Evolutionary conservation across 345 rosid genomes (phyloP).

Genomic region (Nasturtium officinale): DNA sequence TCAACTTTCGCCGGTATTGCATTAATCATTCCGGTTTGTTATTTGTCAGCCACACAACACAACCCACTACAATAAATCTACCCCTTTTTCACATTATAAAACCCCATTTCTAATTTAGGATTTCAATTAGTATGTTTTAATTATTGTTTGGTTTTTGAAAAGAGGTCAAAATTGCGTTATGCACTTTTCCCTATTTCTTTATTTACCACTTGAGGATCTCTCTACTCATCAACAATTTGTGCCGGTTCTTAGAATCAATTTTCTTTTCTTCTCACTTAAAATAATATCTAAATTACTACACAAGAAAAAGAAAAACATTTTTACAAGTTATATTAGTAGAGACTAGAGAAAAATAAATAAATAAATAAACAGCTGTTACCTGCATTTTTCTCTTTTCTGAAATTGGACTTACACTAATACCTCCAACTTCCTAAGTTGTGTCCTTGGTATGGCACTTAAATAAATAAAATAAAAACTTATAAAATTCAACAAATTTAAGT

Average conservation of each 20-base stretch:
- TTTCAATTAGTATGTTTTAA: not conserved
- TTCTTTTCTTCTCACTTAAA: not conserved
- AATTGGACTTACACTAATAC: conserved; percentile 26
- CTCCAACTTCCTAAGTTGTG: conserved; percentile 40
- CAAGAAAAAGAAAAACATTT: too few species aligned
- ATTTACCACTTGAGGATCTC: conserved; percentile 19
- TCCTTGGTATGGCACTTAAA: not conserved
- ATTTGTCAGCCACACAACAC: conserved; percentile 21
- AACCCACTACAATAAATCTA: not conserved
- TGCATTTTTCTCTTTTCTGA: conserved; percentile 29
- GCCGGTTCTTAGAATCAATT: conserved; percentile 24
- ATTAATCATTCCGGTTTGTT: conserved; percentile 24
- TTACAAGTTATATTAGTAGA: too few species aligned
- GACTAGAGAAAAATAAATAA: too few species aligned
- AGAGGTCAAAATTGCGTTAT: not conserved
- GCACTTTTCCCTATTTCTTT: not conserved
- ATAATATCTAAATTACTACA: too few species aligned
- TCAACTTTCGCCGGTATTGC: conserved; percentile 13
- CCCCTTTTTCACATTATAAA: conserved; percentile 1
- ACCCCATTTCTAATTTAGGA: not conserved
- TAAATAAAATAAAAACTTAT: not conserved
- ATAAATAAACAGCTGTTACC: conserved; percentile 38
- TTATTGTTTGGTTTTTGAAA: not conserved
- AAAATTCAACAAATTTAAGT: conserved; percentile 37
- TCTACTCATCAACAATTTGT: conserved; percentile 31